Conservation (phyloP, 2,329 filamentous ascomycete species). For the Botrytis fragariae region DNA sequence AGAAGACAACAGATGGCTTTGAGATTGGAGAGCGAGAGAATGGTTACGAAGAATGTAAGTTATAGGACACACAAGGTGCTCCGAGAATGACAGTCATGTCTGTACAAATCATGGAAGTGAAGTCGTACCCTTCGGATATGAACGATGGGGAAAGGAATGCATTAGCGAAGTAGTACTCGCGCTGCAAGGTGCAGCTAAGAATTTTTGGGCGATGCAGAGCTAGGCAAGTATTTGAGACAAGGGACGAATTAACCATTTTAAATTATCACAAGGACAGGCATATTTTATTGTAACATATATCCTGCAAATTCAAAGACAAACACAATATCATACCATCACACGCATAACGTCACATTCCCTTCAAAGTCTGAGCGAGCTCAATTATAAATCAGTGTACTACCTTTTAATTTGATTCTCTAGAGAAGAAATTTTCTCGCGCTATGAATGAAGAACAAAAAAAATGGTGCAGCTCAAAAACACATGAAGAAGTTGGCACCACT, state of each 20-base stretch:
- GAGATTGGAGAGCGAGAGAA: background rate
- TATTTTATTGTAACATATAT: background rate
- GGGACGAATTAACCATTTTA: background rate
- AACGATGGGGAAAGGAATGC: background rate
- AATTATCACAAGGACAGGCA: background rate
- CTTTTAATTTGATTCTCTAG: slow-evolving; percentile 28
- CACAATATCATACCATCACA: background rate
- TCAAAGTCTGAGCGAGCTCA: background rate
- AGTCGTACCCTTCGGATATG: background rate
- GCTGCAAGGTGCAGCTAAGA: background rate
- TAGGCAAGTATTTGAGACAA: background rate
- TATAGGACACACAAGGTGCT: background rate
- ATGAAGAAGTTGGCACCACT: slow-evolving; percentile 24
- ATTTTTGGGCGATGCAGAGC: background rate
- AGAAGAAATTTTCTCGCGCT: slow-evolving; percentile 28
- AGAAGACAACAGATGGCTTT: background rate
- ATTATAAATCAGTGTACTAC: slow-evolving; percentile 27
- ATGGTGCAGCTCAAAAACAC: slow-evolving; percentile 26
- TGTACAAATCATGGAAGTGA: background rate
- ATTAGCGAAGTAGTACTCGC: background rate
- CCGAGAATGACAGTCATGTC: background rate
- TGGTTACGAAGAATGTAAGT: background rate
- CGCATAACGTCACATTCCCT: background rate
- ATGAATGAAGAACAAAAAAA: slow-evolving; percentile 26
- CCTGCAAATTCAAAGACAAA: background rate